Evolutionary conservation across 2,329 filamentous ascomycete species (phyloP).

Genomic region (Raffaelea deltoideospora): DNA sequence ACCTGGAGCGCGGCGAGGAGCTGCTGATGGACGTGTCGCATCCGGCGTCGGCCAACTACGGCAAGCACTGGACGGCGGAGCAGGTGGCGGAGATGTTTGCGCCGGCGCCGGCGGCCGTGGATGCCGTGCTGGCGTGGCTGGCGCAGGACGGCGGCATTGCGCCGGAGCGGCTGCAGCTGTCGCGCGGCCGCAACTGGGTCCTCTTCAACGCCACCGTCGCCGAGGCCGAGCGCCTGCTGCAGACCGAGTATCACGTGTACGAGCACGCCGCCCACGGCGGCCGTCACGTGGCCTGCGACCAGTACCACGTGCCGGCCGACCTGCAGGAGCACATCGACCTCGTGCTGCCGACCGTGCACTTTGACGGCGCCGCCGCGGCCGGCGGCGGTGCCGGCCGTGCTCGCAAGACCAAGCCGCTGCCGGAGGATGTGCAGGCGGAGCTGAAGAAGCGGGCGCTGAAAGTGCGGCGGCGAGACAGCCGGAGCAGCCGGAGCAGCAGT

Average conservation of each 20-base stretch:
- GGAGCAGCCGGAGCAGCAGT: background rate
- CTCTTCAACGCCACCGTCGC: constrained; percentile 36
- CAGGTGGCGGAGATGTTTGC: constrained; percentile 28
- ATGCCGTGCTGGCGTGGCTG: constrained; percentile 39
- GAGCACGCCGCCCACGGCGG: constrained; percentile 21
- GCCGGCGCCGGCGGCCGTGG: constrained; percentile 26
- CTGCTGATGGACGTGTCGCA: constrained; percentile 27
- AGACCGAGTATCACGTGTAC: constrained; percentile 36
- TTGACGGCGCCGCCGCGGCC: constrained; percentile 11
- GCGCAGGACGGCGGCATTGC: constrained; percentile 30
- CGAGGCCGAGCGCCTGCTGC: constrained; percentile 36
- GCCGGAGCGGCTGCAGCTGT: constrained; percentile 29
- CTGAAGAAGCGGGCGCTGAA: constrained; percentile 12
- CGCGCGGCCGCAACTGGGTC: constrained; percentile 36
- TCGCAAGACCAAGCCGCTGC: constrained; percentile 11
- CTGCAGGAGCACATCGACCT: constrained; percentile 23
- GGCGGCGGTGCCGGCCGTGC: constrained; percentile 6
- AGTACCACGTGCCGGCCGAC: constrained; percentile 23
- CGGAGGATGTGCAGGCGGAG: constrained; percentile 11
- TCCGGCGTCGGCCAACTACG: constrained; percentile 27
- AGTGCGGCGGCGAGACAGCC: background rate
- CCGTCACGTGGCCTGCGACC: constrained; percentile 24
- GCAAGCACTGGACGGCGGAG: constrained; percentile 28
- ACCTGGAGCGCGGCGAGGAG: constrained; percentile 28
- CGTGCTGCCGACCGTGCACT: constrained; percentile 24